Evolutionary conservation across 1,139 yeast genomes (phyloP).

Genomic region (Blastobotrys persicus): DNA sequence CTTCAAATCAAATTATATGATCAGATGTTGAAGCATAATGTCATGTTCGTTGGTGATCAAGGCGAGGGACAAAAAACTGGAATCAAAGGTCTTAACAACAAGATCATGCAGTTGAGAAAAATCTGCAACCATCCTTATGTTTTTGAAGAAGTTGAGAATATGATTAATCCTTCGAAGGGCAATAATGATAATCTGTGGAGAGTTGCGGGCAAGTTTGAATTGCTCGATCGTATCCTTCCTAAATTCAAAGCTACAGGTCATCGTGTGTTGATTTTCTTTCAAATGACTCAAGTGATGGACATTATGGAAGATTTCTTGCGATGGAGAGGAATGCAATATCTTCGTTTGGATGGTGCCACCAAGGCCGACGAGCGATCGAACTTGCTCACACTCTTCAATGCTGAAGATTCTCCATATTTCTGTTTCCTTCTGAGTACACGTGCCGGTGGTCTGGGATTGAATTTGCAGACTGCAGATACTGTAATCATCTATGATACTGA

Average conservation of each 20-base stretch:
- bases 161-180: conserved; percentile 75
- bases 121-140: conserved; percentile 98
- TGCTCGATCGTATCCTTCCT: conserved; percentile 82
- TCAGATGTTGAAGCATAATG: conserved; percentile 88
- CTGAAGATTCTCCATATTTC: conserved; percentile 82
- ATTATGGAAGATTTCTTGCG: conserved; percentile 95
- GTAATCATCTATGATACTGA: conserved; percentile 95
- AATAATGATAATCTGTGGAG: conserved; percentile 69
- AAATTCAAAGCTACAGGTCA: conserved; percentile 85
- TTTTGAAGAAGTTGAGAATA: conserved; percentile 87
- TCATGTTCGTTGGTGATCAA: conserved; percentile 70
- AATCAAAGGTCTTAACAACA: conserved; percentile 87
- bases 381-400: conserved; percentile 80
- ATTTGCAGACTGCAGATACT: conserved; percentile 94
- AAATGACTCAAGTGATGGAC: conserved; percentile 98
- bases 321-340: conserved; percentile 66
- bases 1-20: conserved; percentile 78
- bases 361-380: conserved; percentile 92
- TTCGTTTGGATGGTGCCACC: conserved; percentile 92
- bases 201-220: conserved; percentile 87
- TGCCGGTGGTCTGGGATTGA: conserved; percentile 97
- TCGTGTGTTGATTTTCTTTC: conserved; percentile 89
- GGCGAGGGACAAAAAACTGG: conserved; percentile 46
- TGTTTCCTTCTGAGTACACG: conserved; percentile 88
- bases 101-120: conserved; percentile 93